Base-by-base conservation (phyloP, 176 grass and related monocot genomes). In the Bolboschoenus planiculmis region DNA sequence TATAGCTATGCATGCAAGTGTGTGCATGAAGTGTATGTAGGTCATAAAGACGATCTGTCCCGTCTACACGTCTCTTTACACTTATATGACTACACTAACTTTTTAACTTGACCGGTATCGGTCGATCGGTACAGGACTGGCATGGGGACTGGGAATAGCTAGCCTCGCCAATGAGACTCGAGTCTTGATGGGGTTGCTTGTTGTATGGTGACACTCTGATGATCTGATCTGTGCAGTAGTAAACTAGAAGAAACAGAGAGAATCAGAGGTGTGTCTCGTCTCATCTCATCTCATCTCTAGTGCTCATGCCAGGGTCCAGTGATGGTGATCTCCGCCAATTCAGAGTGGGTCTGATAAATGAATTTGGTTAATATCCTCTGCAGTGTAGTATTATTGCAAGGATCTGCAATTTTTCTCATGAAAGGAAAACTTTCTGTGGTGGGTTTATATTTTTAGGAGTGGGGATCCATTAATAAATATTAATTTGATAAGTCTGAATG, bases 1-100 rank as follows among this genome's bases (percentile, higher is more conserved):
- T n/a, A n/a, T n/a, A n/a, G n/a, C 76, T 82, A 64, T 51, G 7
- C 4, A 39, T 37, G 80, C 37, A 46, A 20, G 20, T 63, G 58
- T n/a, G n/a, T n/a, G n/a, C n/a, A n/a, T n/a, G n/a, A n/a, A n/a
- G n/a, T n/a, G n/a, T n/a, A n/a, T n/a, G n/a, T 81, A 39, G 16
- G 16, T 46, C 35, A 82, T 63, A 82, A 82, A 82, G 80, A 40
- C 58, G 80, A 82, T 46, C 36, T 65, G 80, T 82, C 80, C 40
- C 37, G 80, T 82, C 80, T 50, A 30, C 56, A 80, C 36, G 78
- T 80, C 78, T 82, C 80, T 46, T 82, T 46, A 61, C 57, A 64
- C 34, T 82, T 65, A 65, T 63, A 82, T 31, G 57, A 66, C 80
- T 47, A 82, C 57, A 64, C 56, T 66, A 33, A n/a, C 53, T 80